Evolutionary conservation across 805 yeast species (phyloP), one percentile per base, ranked within the genome.

Genomic region (Wickerhamiella bombiphila): DNA sequence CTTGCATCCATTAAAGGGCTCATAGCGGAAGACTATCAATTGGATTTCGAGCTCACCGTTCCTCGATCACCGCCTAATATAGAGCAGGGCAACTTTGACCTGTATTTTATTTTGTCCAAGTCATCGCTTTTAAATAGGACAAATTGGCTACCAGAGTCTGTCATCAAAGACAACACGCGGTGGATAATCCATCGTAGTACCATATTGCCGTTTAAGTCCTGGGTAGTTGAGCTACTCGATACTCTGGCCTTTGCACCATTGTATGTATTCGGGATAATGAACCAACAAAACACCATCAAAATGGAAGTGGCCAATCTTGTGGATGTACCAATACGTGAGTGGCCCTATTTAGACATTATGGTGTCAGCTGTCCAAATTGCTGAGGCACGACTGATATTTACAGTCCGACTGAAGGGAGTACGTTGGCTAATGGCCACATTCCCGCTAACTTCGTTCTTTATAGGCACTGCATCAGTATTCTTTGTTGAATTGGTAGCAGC

Each of bases 121-220:
- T 9, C 9, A 13, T 13, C 26, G 11, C n/a, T n/a, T n/a, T n/a
- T n/a, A n/a, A n/a, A n/a, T n/a, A n/a, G n/a, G n/a, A n/a, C n/a
- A n/a, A n/a, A n/a, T n/a, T n/a, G n/a, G n/a, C n/a, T n/a, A n/a
- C n/a, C n/a, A n/a, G n/a, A n/a, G n/a, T 9, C 26, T 9, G 26
- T 24, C 11, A 9, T 24, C 26, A 9, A 24, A 24, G 9, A 24
- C 26, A 9, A 24, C 11, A 9, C 9, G 9, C 26, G 13, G 9
- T 24, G 11, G 13, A 9, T 24, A 9, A 24, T 13, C 13, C 11
- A 13, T 9, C 9, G 26, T 9, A 9, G 11, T 13, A 26, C 38
- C 17, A 58, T 59, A 37, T 37, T 60, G 32, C 59, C 60, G 1
- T 59, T 42, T 44, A 42, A 37, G 34, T 49, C 58, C 6, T 41